A percentile compares a stretch with the other conserved stretches of the same genome.
phyloP scores from a whole-genome alignment of 345 rosid species.

The Bruguiera gymnorhiza region DNA sequence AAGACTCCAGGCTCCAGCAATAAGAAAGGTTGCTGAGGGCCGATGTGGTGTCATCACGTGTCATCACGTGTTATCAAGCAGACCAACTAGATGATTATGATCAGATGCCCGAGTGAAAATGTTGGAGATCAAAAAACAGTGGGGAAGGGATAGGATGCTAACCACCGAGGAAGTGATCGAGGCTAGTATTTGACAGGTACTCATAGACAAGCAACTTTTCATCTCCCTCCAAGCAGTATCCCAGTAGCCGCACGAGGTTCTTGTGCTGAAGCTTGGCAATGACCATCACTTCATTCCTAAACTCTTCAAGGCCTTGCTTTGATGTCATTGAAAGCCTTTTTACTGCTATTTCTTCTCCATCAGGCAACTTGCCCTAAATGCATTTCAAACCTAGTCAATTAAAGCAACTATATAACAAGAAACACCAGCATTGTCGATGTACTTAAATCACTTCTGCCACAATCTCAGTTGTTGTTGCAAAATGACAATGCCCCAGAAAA shows the following conservation, averaged over 20 bases:
- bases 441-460: background rate
- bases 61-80: too few relatives aligned
- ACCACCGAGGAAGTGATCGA: slow-evolving; percentile 47
- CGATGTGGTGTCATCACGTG: too few relatives aligned
- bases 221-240: slow-evolving; percentile 43
- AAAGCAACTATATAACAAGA: background rate
- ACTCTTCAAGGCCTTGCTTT: slow-evolving; percentile 51
- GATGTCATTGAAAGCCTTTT: slow-evolving; percentile 52
- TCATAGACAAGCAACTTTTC: slow-evolving; percentile 52
- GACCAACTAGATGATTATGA: too few relatives aligned
- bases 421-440: background rate
- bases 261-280: slow-evolving; percentile 53
- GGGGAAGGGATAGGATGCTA: slow-evolving; percentile 4
- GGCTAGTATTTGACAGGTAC: slow-evolving; percentile 48
- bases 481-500: too few relatives aligned
- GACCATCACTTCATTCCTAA: slow-evolving; percentile 48
- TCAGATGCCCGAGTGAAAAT: background rate
- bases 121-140: background rate
- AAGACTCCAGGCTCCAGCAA: too few relatives aligned
- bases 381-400: slow-evolving; percentile 1
- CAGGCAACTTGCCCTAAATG: slow-evolving; percentile 40
- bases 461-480: too few relatives aligned
- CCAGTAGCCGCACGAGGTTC: slow-evolving; percentile 52
- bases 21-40: too few relatives aligned
- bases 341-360: slow-evolving; percentile 45